Evolutionary conservation across 2,329 filamentous ascomycete genomes (phyloP).

Genomic region (Cyanodermella asteris): DNA sequence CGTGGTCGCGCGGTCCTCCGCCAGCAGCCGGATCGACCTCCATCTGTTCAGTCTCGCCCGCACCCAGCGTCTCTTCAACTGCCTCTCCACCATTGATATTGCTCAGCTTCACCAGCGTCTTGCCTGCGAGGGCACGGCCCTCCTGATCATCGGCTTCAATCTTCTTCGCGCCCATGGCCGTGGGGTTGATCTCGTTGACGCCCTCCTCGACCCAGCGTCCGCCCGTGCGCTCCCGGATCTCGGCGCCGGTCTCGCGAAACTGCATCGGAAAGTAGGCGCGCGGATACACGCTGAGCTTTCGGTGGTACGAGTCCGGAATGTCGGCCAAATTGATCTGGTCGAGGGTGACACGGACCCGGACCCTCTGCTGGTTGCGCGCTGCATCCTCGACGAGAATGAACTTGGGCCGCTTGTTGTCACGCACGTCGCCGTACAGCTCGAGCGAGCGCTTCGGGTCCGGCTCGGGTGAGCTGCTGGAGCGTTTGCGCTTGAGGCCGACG

Average conservation of each 20-base stretch:
- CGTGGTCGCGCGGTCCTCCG: too few relatives aligned
- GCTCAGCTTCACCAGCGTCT: constrained; percentile 25
- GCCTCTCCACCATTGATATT: constrained; percentile 27
- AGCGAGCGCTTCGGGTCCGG: constrained; percentile 38
- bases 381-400: constrained; percentile 91
- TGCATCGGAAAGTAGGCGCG: constrained; percentile 81
- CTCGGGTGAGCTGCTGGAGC: too few relatives aligned
- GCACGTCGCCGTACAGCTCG: constrained; percentile 67
- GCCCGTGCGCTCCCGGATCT: too few relatives aligned
- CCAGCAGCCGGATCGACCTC: too few relatives aligned
- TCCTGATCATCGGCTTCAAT: constrained; percentile 37
- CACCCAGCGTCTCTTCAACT: too few relatives aligned
- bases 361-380: constrained; percentile 47
- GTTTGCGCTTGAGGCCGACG: constrained; percentile 11
- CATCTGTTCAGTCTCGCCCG: too few relatives aligned
- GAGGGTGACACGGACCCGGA: constrained; percentile 80
- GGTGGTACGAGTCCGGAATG: constrained; percentile 87
- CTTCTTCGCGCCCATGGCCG: constrained; percentile 32
- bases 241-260: too few relatives aligned
- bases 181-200: too few relatives aligned
- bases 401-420: constrained; percentile 78
- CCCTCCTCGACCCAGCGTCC: too few relatives aligned
- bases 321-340: constrained; percentile 86
- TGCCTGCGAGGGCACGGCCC: constrained; percentile 20
- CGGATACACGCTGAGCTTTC: constrained; percentile 72